These are phyloP conservation scores for Aspergillus coremiiformis DNA, from an alignment of 495 filamentous ascomycete genomes.

Conservation along the genomic window DNA sequence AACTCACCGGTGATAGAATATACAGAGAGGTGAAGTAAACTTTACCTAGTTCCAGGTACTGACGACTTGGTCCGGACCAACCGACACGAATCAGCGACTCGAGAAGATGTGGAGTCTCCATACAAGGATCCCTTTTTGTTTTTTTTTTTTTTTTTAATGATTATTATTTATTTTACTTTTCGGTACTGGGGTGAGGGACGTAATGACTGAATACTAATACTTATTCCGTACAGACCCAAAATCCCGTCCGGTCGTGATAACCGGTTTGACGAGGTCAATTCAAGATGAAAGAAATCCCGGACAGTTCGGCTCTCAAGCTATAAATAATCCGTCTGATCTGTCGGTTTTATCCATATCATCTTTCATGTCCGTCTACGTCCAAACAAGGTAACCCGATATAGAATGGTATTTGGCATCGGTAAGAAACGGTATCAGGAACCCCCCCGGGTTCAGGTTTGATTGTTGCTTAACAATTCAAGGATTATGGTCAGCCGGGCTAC, in stretches of 20 bases:
- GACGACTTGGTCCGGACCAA: constrained; percentile 19
- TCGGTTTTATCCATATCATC: background rate
- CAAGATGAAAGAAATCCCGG: background rate
- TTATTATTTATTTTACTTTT: too few species aligned
- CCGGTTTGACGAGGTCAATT: background rate
- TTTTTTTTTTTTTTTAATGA: too few species aligned
- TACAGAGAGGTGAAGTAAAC: constrained; percentile 13
- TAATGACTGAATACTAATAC: background rate
- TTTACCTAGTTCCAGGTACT: constrained; percentile 20
- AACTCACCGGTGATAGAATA: constrained; percentile 4
- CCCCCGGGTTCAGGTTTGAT: background rate
- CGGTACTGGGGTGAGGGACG: background rate
- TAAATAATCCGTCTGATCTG: background rate
- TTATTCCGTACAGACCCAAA: too few species aligned
- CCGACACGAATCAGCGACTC: constrained; percentile 22
- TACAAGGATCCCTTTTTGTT: background rate
- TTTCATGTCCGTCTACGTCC: background rate
- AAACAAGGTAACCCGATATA: background rate
- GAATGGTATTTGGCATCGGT: background rate
- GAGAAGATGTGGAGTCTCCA: constrained; percentile 5
- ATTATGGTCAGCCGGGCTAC: background rate
- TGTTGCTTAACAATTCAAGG: background rate
- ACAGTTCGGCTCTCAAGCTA: background rate
- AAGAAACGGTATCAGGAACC: constrained; percentile 3
- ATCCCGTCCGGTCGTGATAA: too few species aligned